phyloP scores from a whole-genome alignment of 768 basidiomycete genomes.

The Lentinula raphanica region DNA sequence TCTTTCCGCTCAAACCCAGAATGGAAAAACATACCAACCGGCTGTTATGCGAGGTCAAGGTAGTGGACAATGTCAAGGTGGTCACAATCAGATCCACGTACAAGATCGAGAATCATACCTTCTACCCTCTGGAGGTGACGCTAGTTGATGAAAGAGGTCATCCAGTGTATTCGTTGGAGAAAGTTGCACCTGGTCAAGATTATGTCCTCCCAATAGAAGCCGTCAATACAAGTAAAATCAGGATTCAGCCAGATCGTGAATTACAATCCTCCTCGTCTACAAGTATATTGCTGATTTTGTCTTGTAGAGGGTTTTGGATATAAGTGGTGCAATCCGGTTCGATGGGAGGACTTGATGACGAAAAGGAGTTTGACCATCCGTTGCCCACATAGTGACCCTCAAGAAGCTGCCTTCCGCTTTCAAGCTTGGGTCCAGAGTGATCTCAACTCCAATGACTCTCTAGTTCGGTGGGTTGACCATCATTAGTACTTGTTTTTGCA shows the following conservation, averaged over 20 bases:
- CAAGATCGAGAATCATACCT: constrained; percentile 83
- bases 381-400: constrained; percentile 76
- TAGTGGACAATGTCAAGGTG: constrained; percentile 89
- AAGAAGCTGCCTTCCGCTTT: constrained; percentile 89
- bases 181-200: constrained; percentile 85
- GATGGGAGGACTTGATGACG: constrained; percentile 83
- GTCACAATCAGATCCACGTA: constrained; percentile 93
- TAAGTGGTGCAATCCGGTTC: constrained; percentile 82
- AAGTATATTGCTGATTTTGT: constrained; percentile 2
- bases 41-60: constrained; percentile 81
- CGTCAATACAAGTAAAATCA: constrained; percentile 74
- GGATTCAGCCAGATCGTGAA: constrained; percentile 91
- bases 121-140: constrained; percentile 89
- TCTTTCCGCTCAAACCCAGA: constrained; percentile 80
- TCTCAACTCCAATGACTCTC: constrained; percentile 31
- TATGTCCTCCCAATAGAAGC: constrained; percentile 89
- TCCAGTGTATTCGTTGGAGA: constrained; percentile 74
- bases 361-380: constrained; percentile 69
- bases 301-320: constrained; percentile 89
- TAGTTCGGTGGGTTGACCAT: constrained; percentile 37
- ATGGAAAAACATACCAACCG: constrained; percentile 71
- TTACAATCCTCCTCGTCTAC: constrained; percentile 1
- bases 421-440: constrained; percentile 88
- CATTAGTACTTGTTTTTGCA: background rate
- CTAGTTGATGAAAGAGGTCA: constrained; percentile 83